phyloP scores from a whole-genome alignment of 176 grass and related monocot genomes.

The Bolboschoenus planiculmis region DNA sequence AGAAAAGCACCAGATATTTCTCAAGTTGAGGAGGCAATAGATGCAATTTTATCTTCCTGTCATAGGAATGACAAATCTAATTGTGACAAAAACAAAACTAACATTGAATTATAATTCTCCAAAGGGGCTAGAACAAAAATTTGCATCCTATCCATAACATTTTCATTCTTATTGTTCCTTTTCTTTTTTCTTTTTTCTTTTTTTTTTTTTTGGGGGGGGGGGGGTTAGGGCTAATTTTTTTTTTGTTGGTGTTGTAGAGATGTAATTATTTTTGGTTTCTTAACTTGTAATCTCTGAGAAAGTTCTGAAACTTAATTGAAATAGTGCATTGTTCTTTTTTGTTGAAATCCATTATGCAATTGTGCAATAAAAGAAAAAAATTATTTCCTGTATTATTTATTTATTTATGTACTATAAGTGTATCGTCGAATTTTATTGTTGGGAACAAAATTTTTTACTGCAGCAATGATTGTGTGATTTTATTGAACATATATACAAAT shows the following conservation, averaged over 20 bases:
- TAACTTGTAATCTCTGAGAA: background rate
- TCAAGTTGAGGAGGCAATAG: slow-evolving; percentile 47
- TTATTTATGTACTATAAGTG: too few species aligned
- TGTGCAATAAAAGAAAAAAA: too few species aligned
- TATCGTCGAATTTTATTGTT: too few species aligned
- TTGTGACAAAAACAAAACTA: background rate
- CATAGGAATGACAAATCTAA: background rate
- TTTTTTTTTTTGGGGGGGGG: too few species aligned
- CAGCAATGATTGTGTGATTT: too few species aligned
- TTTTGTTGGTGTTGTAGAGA: background rate
- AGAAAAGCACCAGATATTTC: slow-evolving; percentile 36
- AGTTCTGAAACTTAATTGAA: background rate
- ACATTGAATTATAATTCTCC: background rate
- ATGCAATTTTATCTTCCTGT: slow-evolving; percentile 41
- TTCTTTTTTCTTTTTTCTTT: background rate
- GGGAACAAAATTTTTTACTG: too few species aligned
- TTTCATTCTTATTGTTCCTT: background rate
- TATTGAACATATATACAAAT: too few species aligned
- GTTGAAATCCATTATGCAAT: background rate
- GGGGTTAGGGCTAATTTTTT: background rate
- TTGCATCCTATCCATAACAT: background rate
- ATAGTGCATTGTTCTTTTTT: background rate
- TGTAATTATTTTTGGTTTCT: background rate
- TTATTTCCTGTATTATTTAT: too few species aligned
- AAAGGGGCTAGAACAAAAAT: background rate